Evolutionary conservation across 2,329 filamentous ascomycete genomes (phyloP), one percentile per base, ranked within the genome.

Genomic region (Penicillium sp.): DNA sequence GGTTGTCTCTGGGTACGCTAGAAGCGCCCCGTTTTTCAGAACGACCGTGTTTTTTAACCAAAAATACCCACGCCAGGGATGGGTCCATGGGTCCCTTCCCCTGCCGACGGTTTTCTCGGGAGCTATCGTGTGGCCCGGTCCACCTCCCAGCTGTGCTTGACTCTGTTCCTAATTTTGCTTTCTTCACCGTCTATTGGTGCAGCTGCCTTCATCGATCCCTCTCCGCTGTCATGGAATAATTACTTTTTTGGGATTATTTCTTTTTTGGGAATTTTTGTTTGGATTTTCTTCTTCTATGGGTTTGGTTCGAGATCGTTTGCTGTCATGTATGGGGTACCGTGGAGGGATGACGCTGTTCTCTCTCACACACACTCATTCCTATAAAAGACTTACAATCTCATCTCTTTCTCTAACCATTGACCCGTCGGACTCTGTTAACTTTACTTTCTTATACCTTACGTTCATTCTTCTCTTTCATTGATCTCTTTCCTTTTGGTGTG

Each of bases 91-190:
- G 46, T 33, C 27, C 27, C 14, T 14, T 35, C 21, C 22, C 29
- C 33, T 50, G 49, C 58, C 57, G 62, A 62, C 63, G 55, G 58
- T 61, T 51, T 33, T 48, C 53, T 63, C 63, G 64, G 60, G 58
- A 65, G 52, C 60, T 63, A 61, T 64, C 45, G 52, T 49, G 56
- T 56, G 60, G 59, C 55, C 55, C 58, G 55, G 61, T 68, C 70
- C 70, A 72, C 66, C 57, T 49, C 58, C 68, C 66, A 70, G 67
- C 69, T 71, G 66, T 62, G 48, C 56, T 67, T 49, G 62, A 57
- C 57, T 53, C 52, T 48, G 59, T 67, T 65, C 53, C 54, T 66
- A 50, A 56, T 56, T 50, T 39, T 56, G 63, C 46, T 50, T 57
- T 61, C 54, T 58, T 58, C 56, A 57, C 57, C 59, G 49, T 65